Percentiles rank a stretch among this genome's conserved stretches.
Conservation (phyloP, 257 asterid species). For the Nicotiana obtusifolia region DNA sequence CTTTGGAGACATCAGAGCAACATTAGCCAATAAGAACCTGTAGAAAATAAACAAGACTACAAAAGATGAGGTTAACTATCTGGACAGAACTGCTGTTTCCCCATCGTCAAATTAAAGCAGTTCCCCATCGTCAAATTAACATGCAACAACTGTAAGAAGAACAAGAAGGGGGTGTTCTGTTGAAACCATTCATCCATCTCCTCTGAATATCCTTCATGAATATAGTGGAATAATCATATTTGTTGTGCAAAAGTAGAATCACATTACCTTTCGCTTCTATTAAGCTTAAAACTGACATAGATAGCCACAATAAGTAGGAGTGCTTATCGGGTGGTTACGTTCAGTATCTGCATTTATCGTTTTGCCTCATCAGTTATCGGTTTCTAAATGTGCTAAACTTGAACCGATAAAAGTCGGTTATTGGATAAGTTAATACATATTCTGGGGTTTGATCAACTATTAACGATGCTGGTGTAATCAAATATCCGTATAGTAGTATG, state of each 20-base stretch:
- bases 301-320: background rate
- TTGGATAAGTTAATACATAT: no score
- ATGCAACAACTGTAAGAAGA: background rate
- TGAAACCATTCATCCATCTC: no score
- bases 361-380: no score
- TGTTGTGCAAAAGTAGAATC: background rate
- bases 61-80: background rate
- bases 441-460: no score
- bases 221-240: no score
- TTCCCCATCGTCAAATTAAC: background rate
- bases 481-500: no score
- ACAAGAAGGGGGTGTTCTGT: background rate
- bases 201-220: no score
- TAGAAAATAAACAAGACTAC: background rate
- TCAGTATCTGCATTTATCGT: no score
- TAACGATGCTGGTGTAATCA: no score
- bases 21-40: background rate
- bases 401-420: no score
- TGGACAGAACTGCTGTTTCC: background rate
- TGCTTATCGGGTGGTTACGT: no score
- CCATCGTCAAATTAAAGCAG: background rate
- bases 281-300: background rate
- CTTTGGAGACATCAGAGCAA: background rate
- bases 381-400: no score
- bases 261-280: background rate